A percentile compares a stretch with the other conserved stretches of the same genome.
Conservation (phyloP, 371 early-diverging fungal species). For the Syncephalastrum contaminatum region DNA sequence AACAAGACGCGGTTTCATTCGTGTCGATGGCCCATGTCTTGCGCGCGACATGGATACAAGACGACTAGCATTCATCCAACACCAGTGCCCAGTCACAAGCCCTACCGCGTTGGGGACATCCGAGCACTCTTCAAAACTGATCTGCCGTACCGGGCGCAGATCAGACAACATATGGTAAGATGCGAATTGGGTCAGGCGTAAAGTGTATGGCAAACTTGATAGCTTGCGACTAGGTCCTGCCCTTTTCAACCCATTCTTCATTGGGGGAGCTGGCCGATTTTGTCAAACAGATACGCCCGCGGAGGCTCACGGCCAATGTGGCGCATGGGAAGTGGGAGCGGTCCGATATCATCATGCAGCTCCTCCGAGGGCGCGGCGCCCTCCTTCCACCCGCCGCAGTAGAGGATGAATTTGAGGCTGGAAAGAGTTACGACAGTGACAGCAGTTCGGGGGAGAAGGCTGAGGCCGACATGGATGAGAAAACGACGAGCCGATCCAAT, state of each 20-base stretch:
- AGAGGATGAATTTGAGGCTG: neutral
- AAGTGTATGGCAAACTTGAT: neutral
- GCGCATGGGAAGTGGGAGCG: conserved; percentile 17
- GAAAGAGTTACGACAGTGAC: neutral
- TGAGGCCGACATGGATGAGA: neutral
- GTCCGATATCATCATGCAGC: conserved; percentile 1
- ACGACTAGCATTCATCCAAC: conserved; percentile 9
- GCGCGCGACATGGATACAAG: neutral
- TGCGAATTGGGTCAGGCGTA: neutral
- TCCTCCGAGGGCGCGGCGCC: conserved; percentile 5
- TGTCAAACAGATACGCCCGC: conserved; percentile 11
- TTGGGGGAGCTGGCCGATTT: conserved; percentile 16
- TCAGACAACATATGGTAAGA: conserved; percentile 10
- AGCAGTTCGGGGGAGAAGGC: neutral
- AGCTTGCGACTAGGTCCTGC: conserved; percentile 11
- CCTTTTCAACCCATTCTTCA: conserved; percentile 28
- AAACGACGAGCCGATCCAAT: neutral
- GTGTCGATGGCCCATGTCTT: conserved; percentile 13
- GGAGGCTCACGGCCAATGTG: conserved; percentile 20
- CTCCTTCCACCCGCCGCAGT: neutral
- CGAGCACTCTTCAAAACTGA: conserved; percentile 11
- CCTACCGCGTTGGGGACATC: neutral
- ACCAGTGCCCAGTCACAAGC: neutral
- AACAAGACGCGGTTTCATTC: conserved; percentile 22
- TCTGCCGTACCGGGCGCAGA: conserved; percentile 3